phyloP scores from a whole-genome alignment of 345 rosid species.

The Bruguiera parviflora region DNA sequence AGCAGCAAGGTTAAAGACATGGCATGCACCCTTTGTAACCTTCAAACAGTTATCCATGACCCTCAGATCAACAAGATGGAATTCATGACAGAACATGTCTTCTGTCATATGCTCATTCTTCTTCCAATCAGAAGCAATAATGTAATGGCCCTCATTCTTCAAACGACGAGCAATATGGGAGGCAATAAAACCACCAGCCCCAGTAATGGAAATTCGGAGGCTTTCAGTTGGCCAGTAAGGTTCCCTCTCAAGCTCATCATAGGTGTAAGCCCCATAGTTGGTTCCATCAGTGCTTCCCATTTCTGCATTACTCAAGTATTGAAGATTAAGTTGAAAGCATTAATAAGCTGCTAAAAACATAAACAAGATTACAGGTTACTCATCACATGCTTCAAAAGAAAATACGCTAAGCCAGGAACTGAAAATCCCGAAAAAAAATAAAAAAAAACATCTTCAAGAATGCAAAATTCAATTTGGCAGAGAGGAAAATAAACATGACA shows the following conservation, averaged over 20 bases:
- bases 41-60: constrained; percentile 96
- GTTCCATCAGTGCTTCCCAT: constrained; percentile 70
- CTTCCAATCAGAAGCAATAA: constrained; percentile 99
- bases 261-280: constrained; percentile 75
- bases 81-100: constrained; percentile 96
- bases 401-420: neutral
- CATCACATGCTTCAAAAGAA: neutral
- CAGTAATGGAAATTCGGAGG: constrained; percentile 81
- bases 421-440: neutral
- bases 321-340: neutral
- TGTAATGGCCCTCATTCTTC: constrained; percentile 92
- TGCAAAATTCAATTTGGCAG: neutral
- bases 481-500: neutral
- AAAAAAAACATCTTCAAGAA: neutral
- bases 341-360: no score
- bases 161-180: constrained; percentile 97
- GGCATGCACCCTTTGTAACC: constrained; percentile 70
- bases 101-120: constrained; percentile 99
- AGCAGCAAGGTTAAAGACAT: constrained; percentile 98
- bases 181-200: constrained; percentile 98
- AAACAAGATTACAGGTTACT: neutral
- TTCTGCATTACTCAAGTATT: constrained; percentile 26
- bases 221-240: constrained; percentile 90
- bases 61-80: constrained; percentile 91
- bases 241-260: constrained; percentile 76